These are phyloP conservation scores for Camellia oleifera DNA, from an alignment of 179 eudicot genomes.

Conservation along the genomic window DNA sequence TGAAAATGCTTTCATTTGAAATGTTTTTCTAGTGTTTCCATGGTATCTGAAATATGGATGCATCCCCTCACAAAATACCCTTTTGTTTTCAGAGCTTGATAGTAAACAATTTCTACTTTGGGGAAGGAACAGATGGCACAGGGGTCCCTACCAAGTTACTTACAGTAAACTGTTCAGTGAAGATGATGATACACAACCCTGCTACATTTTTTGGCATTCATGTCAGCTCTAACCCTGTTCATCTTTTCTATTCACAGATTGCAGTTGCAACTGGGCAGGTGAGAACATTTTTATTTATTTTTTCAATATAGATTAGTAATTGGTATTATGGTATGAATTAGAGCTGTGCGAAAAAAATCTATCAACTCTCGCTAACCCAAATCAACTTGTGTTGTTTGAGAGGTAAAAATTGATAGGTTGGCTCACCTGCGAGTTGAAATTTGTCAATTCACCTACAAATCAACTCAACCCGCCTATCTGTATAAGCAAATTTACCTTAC, in stretches of 20 bases:
- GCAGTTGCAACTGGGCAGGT: constrained; percentile 60
- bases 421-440: too few species aligned
- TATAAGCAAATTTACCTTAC: too few species aligned
- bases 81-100: constrained; percentile 35
- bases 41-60: neutral
- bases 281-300: neutral
- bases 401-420: too few species aligned
- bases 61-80: neutral
- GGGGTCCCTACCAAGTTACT: constrained; percentile 63
- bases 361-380: too few species aligned
- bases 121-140: constrained; percentile 53
- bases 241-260: constrained; percentile 41
- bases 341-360: too few species aligned
- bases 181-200: constrained; percentile 45
- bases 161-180: constrained; percentile 45
- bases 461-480: too few species aligned
- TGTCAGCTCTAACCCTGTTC: constrained; percentile 39
- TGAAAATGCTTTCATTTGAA: too few species aligned
- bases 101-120: constrained; percentile 34
- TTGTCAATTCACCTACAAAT: too few species aligned
- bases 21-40: neutral
- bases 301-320: too few species aligned
- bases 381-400: too few species aligned
- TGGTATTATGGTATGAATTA: too few species aligned
- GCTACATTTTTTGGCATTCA: constrained; percentile 70